A percentile compares a stretch with the other conserved stretches of the same genome.
Conservation (phyloP, 202 grass and related monocot species). For the Panicum virgatum region DNA sequence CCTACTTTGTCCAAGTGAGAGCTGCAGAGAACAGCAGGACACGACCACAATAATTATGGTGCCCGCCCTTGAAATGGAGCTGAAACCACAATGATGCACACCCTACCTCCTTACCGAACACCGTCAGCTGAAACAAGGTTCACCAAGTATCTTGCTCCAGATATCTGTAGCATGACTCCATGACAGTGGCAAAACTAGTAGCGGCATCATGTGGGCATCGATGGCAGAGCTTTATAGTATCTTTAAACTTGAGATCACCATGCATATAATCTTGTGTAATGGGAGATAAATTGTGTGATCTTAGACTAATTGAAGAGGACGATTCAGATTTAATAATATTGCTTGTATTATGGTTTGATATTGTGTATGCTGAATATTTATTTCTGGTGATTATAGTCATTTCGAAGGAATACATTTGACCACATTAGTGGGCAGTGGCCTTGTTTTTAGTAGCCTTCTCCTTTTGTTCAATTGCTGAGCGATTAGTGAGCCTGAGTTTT, state of each 20-base stretch:
- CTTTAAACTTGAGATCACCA: slow-evolving; percentile 12
- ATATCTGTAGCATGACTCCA: background rate
- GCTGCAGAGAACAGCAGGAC: slow-evolving; percentile 64
- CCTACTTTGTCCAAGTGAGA: slow-evolving; percentile 73
- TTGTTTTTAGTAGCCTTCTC: background rate
- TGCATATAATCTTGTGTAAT: slow-evolving; percentile 28
- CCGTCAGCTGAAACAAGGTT: slow-evolving; percentile 12
- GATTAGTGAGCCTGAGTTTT: background rate
- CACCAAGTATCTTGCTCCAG: background rate
- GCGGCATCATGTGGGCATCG: background rate
- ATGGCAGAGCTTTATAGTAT: background rate
- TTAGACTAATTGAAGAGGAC: background rate
- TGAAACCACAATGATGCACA: background rate
- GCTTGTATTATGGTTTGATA: slow-evolving; percentile 11
- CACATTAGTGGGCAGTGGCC: background rate
- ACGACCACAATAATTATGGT: slow-evolving; percentile 38
- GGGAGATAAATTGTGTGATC: background rate
- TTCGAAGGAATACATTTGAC: background rate
- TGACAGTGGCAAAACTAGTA: background rate
- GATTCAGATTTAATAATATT: slow-evolving; percentile 9
- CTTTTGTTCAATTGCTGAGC: background rate
- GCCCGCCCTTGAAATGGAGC: background rate
- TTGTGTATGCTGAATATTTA: slow-evolving; percentile 6
- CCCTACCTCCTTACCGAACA: slow-evolving; percentile 10
- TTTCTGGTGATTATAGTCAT: background rate